phyloP scores from a whole-genome alignment of 2,329 filamentous ascomycete genomes.

The Pyrenophora seminiperda region DNA sequence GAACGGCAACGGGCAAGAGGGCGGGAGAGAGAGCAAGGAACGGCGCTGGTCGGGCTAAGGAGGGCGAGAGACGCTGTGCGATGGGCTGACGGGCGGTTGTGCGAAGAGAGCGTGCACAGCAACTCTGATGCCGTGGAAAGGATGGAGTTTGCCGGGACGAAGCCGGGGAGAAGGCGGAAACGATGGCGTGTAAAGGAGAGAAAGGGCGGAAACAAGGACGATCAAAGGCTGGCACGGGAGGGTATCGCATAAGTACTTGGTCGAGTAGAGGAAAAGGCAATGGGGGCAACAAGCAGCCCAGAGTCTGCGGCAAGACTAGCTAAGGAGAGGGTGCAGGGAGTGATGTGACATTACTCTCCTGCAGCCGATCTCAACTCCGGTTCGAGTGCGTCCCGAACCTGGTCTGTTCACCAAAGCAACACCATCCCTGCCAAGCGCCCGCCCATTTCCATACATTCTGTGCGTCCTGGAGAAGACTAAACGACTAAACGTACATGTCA shows the following conservation, averaged over 20 bases:
- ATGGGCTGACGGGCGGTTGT: neutral
- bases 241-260: constrained; percentile 8
- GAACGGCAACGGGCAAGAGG: constrained; percentile 2
- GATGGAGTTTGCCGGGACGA: constrained; percentile 2
- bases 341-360: constrained; percentile 1
- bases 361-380: constrained; percentile 15
- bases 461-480: too few relatives aligned
- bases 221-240: constrained; percentile 14
- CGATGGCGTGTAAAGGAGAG: constrained; percentile 4
- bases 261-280: constrained; percentile 4
- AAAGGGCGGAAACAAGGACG: constrained; percentile 9
- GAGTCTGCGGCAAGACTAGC: constrained; percentile 12
- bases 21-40: neutral
- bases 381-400: constrained; percentile 13
- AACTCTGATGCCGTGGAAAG: constrained; percentile 4
- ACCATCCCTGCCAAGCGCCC: constrained; percentile 9
- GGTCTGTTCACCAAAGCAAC: constrained; percentile 13
- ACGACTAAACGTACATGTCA: too few relatives aligned
- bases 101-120: constrained; percentile 20
- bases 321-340: neutral
- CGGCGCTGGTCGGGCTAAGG: constrained; percentile 2
- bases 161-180: constrained; percentile 8
- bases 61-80: constrained; percentile 2
- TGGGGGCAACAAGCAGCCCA: constrained; percentile 10
- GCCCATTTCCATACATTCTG: neutral